These are phyloP conservation scores for Gomphus bonarii DNA, from an alignment of 1,284 basidiomycete species.

Conservation along the genomic window DNA sequence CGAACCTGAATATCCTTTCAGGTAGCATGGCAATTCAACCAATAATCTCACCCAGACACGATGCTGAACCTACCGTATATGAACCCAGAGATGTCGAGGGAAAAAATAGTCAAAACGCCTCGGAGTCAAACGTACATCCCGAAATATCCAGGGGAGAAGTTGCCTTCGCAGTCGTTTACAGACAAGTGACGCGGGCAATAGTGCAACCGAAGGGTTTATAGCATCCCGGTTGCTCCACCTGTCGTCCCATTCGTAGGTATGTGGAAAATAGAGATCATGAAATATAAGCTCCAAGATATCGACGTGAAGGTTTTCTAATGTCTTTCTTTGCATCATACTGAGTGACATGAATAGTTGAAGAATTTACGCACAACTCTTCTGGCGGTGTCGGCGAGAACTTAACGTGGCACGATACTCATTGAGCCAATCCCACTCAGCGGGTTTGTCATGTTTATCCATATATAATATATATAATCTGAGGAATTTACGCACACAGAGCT, in stretches of 20 bases:
- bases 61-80: not conserved
- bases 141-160: not conserved
- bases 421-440: too few species aligned
- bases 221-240: not conserved
- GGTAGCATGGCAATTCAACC: not conserved
- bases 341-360: too few species aligned
- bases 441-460: too few species aligned
- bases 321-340: not conserved
- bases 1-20: not conserved
- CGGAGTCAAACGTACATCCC: not conserved
- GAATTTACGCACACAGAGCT: too few species aligned
- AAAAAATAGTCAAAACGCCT: not conserved
- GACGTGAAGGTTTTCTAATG: not conserved
- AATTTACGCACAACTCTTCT: too few species aligned
- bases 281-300: not conserved
- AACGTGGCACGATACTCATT: too few species aligned
- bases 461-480: too few species aligned
- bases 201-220: not conserved
- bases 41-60: not conserved
- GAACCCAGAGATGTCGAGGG: not conserved
- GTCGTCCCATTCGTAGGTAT: not conserved
- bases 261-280: not conserved
- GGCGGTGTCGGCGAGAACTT: too few species aligned
- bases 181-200: not conserved
- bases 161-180: not conserved